These are phyloP conservation scores for Fusarium paranaense DNA, from an alignment of 2,329 filamentous ascomycete genomes.

Conservation along the genomic window DNA sequence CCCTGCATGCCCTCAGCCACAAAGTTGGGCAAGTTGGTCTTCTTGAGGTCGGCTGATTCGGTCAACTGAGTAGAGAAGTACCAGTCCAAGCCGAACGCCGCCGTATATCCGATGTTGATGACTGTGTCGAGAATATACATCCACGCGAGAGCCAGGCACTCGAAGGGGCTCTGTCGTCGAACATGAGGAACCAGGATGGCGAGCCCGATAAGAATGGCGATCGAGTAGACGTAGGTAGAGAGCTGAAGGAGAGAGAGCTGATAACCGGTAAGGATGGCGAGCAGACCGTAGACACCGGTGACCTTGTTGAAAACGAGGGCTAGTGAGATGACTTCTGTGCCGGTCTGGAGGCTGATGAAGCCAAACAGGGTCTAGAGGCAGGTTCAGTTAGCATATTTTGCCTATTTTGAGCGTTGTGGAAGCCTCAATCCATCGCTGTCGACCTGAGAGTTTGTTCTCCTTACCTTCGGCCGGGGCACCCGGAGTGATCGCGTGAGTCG, in stretches of 20 bases:
- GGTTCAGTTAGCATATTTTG: conserved; percentile 27
- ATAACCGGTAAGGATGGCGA: conserved; percentile 89
- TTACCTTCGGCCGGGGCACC: conserved; percentile 55
- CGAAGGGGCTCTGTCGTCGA: conserved; percentile 80
- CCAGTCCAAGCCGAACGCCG: conserved; percentile 86
- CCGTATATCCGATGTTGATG: conserved; percentile 85
- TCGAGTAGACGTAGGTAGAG: conserved; percentile 91
- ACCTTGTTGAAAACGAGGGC: conserved; percentile 92
- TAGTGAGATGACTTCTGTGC: conserved; percentile 85
- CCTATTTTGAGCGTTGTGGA: neutral
- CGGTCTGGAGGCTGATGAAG: conserved; percentile 86
- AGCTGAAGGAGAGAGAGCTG: conserved; percentile 85
- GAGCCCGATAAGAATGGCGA: conserved; percentile 75
- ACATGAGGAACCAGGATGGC: conserved; percentile 82
- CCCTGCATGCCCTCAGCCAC: conserved; percentile 50
- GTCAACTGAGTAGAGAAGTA: conserved; percentile 75
- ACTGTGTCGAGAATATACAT: conserved; percentile 86
- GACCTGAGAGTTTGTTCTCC: conserved; percentile 27
- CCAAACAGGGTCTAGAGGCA: conserved; percentile 80
- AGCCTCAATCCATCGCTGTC: neutral
- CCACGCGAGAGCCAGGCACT: conserved; percentile 85
- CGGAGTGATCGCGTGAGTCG: conserved; percentile 54
- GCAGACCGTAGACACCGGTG: conserved; percentile 88
- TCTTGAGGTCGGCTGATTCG: conserved; percentile 49
- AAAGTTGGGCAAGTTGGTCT: conserved; percentile 41